Conservation (phyloP, 2,329 filamentous ascomycete genomes). For the Neonectria faginata region DNA sequence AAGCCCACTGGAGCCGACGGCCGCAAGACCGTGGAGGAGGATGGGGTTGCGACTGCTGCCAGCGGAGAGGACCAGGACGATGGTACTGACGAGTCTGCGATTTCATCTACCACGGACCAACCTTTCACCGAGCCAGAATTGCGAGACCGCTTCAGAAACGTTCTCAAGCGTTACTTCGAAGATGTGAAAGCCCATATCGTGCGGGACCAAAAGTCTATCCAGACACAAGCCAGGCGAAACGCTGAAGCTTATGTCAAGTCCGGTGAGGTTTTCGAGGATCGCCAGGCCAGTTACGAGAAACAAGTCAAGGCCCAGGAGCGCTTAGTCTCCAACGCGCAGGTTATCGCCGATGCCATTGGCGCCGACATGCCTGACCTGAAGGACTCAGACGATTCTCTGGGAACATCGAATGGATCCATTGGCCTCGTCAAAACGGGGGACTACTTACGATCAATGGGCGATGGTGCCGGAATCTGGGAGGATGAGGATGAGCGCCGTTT, state of each 20-base stretch:
- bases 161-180: conserved; percentile 89
- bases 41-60: conserved; percentile 71
- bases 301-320: conserved; percentile 93
- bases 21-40: conserved; percentile 86
- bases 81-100: conserved; percentile 33
- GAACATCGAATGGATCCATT: conserved; percentile 79
- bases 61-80: conserved; percentile 56
- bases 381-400: conserved; percentile 79
- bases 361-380: conserved; percentile 94
- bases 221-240: conserved; percentile 89
- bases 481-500: conserved; percentile 98
- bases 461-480: conserved; percentile 96
- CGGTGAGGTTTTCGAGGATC: conserved; percentile 97
- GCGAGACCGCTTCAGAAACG: conserved; percentile 86
- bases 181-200: conserved; percentile 90
- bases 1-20: conserved; percentile 78
- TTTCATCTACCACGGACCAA: conserved; percentile 66
- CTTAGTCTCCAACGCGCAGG: conserved; percentile 88
- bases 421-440: conserved; percentile 94
- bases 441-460: conserved; percentile 88
- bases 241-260: conserved; percentile 99
- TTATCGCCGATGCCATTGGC: conserved; percentile 87
- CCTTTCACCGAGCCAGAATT: conserved; percentile 82
- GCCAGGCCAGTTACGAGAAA: conserved; percentile 95
- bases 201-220: conserved; percentile 91